Evolutionary conservation across 2,329 filamentous ascomycete species (phyloP), one percentile per base, ranked within the genome.

Genomic region (Diaporthe ampelina): DNA sequence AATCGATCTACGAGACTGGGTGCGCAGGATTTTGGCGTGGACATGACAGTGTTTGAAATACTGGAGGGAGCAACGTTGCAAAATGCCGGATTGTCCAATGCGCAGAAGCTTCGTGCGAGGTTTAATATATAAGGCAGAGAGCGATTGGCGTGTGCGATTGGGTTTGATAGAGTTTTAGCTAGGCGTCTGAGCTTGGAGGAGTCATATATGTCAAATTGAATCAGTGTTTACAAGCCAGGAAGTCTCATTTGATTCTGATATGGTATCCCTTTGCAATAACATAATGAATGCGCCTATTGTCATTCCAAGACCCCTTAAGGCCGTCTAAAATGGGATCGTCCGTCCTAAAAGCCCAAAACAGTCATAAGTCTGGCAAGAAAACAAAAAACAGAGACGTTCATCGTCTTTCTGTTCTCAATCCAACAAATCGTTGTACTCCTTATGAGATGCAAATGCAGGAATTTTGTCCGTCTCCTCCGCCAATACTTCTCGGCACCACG

Each of bases 371-470:
- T 52, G 10, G 4, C 9, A 21, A 21, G 2, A 4, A 35, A 40
- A 3, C 2, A 37, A 8, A 9, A 26, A 26, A 54, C 48, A 68
- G 29, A 52, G 29, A 58, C 48, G 8, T 37, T 8, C 68, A 43
- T n/a, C n/a, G 35, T 32, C 43, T 72, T 17, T 35, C 32, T 48
- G 21, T 13, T 43, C 59, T 54, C 45, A 52, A 35, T 63, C 70
- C 58, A 54, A 72, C 58, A 63, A 45, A 17, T 72, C 24, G 43
- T 54, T 35, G 35, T 63, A 72, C 57, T 72, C 70, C 70, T 63
- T 58, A 43, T 58, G 57, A 71, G 56, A 71, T 71, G 56, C 69
- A 61, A 61, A 68, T 68, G 63, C 63, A 68, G 48, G 52, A 68
- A 54, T 24, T 8, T 8, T 37, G 29, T 15, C 63, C 40, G 11